phyloP scores from a whole-genome alignment of 176 grass and related monocot genomes.

The Avena insularis region DNA sequence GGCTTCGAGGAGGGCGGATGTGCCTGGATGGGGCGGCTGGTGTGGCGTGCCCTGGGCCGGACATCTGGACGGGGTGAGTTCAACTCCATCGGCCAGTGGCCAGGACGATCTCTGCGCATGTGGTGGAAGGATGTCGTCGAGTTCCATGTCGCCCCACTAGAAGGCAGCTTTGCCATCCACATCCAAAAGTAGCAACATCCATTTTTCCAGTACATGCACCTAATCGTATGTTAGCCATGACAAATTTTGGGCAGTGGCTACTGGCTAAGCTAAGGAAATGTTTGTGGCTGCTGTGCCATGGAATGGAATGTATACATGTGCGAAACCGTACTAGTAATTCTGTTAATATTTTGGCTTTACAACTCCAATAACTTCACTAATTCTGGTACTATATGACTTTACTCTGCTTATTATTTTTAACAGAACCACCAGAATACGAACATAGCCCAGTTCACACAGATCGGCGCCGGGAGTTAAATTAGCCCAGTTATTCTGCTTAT shows the following conservation, averaged over 20 bases:
- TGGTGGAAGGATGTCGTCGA: neutral
- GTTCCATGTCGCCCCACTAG: neutral
- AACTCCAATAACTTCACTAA: neutral
- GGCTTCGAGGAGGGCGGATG: neutral
- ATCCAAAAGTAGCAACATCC: neutral
- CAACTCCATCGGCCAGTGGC: neutral
- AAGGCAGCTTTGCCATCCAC: neutral
- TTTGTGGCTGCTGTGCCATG: neutral
- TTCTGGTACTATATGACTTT: neutral
- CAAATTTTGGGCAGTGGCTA: neutral
- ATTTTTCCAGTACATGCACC: neutral
- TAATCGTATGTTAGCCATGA: neutral
- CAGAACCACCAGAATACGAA: neutral
- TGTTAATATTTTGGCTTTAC: neutral
- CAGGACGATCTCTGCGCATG: neutral
- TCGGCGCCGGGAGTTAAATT: too few species aligned
- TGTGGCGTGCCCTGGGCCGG: neutral
- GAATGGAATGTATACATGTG: neutral
- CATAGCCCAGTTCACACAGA: too few species aligned
- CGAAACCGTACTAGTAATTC: neutral
- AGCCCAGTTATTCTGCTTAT: too few species aligned
- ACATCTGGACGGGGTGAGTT: neutral
- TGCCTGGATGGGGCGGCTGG: neutral
- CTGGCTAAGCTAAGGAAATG: neutral
- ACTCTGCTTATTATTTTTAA: neutral